phyloP scores from a whole-genome alignment of 352 stramenopile genomes.

The Phytophthora chlamydospora region DNA sequence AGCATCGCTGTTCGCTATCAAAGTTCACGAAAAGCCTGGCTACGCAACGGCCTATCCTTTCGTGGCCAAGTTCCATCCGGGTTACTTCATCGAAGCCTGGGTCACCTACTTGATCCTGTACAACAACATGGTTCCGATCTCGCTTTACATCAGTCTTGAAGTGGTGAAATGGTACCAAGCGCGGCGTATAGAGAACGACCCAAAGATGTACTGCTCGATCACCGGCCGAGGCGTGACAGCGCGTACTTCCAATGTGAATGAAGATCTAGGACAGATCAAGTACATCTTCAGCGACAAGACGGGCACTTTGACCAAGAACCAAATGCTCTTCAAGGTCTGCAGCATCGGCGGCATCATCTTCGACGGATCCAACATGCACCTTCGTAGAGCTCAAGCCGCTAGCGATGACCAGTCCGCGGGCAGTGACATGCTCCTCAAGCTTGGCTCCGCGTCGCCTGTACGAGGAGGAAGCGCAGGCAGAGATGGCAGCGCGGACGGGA shows the following conservation, averaged over 20 bases:
- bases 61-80: conserved; percentile 39
- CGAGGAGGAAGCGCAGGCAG: conserved; percentile 9
- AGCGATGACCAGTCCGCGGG: conserved; percentile 21
- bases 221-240: conserved; percentile 79
- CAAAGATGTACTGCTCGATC: conserved; percentile 57
- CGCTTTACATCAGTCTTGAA: conserved; percentile 97
- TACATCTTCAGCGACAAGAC: conserved; percentile 99
- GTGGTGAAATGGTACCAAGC: conserved; percentile 96
- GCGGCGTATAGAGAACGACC: conserved; percentile 91
- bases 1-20: conserved; percentile 47
- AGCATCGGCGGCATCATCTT: conserved; percentile 93
- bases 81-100: conserved; percentile 65
- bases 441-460: conserved; percentile 8
- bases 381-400: conserved; percentile 47
- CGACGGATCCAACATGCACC: conserved; percentile 71
- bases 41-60: conserved; percentile 37
- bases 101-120: conserved; percentile 88
- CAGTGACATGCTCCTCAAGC: conserved; percentile 31
- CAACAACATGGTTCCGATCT: conserved; percentile 96
- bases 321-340: conserved; percentile 97
- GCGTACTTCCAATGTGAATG: conserved; percentile 94
- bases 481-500: conserved; percentile 23
- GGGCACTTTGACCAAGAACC: conserved; percentile 98
- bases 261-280: conserved; percentile 97
- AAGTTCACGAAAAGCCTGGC: conserved; percentile 32